phyloP scores from a whole-genome alignment of 805 yeast species.

The Scheffersomyces amazonensis region DNA sequence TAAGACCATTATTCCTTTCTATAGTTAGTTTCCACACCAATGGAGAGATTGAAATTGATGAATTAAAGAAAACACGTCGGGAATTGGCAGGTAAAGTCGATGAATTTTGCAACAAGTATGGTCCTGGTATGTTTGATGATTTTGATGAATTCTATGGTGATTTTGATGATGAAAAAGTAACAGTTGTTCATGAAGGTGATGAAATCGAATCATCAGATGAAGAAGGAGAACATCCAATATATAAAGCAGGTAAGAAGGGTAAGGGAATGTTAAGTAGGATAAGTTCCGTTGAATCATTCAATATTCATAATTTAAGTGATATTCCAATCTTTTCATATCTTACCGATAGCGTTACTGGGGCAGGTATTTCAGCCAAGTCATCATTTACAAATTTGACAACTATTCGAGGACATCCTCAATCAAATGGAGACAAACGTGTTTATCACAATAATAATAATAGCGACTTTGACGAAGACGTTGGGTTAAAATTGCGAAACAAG shows the following conservation, averaged over 20 bases:
- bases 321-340: too few species aligned
- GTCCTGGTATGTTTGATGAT: constrained; percentile 38
- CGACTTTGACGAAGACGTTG: too few species aligned
- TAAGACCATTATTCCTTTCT: constrained; percentile 34
- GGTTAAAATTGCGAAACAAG: too few species aligned
- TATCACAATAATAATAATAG: too few species aligned
- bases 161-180: constrained; percentile 13
- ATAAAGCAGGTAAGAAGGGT: background rate
- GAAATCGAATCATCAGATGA: constrained; percentile 3
- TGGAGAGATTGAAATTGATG: constrained; percentile 28
- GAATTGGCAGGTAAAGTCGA: constrained; percentile 26
- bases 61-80: constrained; percentile 24
- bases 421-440: too few species aligned
- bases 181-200: background rate
- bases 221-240: background rate
- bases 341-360: too few species aligned
- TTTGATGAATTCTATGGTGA: constrained; percentile 28
- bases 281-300: background rate
- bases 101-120: constrained; percentile 34
- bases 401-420: too few species aligned
- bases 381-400: too few species aligned
- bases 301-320: too few species aligned
- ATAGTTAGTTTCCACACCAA: constrained; percentile 25
- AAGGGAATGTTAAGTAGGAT: background rate
- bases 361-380: too few species aligned